phyloP scores from a whole-genome alignment of 306 rosid genomes.

The Quercus bicolor region DNA sequence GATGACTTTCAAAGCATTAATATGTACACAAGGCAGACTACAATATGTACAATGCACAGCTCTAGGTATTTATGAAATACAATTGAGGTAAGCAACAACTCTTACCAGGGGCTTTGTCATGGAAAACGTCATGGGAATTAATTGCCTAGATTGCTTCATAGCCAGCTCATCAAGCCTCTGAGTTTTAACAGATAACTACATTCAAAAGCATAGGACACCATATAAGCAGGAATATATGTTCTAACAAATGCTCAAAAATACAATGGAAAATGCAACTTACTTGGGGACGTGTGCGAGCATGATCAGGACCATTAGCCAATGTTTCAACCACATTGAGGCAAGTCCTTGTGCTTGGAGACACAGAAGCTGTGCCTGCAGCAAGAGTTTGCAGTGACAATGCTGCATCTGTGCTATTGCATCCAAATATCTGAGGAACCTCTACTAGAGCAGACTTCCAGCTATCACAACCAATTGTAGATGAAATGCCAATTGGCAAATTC shows the following conservation, averaged over 20 bases:
- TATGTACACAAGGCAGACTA: not conserved
- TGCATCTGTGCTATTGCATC: slow-evolving; percentile 12
- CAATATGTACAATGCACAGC: not conserved
- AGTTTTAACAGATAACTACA: slow-evolving; percentile 16
- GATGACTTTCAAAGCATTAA: too few relatives aligned
- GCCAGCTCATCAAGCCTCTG: slow-evolving; percentile 37
- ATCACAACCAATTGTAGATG: not conserved
- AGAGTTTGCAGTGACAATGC: slow-evolving; percentile 7
- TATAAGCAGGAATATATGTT: not conserved
- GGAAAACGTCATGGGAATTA: slow-evolving; percentile 31
- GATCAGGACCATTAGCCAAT: slow-evolving; percentile 23
- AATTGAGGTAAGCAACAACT: not conserved
- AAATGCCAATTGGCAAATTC: not conserved
- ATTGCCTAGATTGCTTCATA: slow-evolving; percentile 32
- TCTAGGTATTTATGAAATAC: not conserved
- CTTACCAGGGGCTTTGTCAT: slow-evolving; percentile 28
- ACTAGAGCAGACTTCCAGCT: slow-evolving; percentile 6
- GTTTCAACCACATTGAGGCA: slow-evolving; percentile 33
- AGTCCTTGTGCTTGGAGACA: slow-evolving; percentile 6
- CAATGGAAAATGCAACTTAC: slow-evolving; percentile 23
- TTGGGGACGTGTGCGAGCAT: slow-evolving; percentile 19
- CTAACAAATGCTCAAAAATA: not conserved
- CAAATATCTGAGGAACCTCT: slow-evolving; percentile 21
- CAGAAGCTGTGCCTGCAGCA: slow-evolving; percentile 11
- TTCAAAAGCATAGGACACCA: slow-evolving; percentile 3